These are phyloP conservation scores for Kodamaea leandrae DNA, from an alignment of 805 yeast species.

Conservation along the genomic window DNA sequence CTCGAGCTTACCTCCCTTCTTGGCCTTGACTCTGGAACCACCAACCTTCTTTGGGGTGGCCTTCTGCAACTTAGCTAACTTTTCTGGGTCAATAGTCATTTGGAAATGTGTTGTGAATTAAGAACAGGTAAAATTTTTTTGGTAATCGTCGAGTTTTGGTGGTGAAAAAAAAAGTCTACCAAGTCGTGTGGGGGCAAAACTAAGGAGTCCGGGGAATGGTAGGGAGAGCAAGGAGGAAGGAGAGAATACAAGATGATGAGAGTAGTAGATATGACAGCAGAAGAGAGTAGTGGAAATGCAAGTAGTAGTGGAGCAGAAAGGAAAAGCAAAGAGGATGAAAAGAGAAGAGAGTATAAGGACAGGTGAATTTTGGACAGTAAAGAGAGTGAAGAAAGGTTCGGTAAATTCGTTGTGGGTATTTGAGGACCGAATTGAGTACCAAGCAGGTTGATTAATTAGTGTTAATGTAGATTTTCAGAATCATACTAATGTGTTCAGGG, in stretches of 20 bases:
- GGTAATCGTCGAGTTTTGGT: slow-evolving; percentile 15
- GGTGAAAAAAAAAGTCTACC: no score
- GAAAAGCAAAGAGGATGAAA: neutral
- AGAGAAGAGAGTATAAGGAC: neutral
- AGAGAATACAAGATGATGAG: no score
- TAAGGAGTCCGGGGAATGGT: no score
- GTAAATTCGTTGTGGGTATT: neutral
- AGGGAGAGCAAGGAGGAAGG: no score
- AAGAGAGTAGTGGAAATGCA: no score
- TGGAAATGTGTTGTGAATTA: slow-evolving; percentile 1
- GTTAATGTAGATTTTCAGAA: no score
- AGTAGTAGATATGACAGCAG: no score
- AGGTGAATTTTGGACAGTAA: no score
- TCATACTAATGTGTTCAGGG: no score
- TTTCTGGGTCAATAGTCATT: slow-evolving; percentile 95
- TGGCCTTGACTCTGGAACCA: slow-evolving; percentile 89
- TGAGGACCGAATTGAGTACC: neutral
- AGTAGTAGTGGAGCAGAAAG: no score
- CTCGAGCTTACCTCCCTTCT: slow-evolving; percentile 68
- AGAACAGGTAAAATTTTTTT: slow-evolving; percentile 5
- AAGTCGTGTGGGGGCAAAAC: slow-evolving; percentile 5
- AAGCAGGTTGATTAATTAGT: neutral
- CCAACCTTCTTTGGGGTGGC: slow-evolving; percentile 74
- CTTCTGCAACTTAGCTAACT: slow-evolving; percentile 88
- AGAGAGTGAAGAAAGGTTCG: neutral